Base-by-base conservation (phyloP, 169 alveolate species). In the Sarcocystis neurona region DNA sequence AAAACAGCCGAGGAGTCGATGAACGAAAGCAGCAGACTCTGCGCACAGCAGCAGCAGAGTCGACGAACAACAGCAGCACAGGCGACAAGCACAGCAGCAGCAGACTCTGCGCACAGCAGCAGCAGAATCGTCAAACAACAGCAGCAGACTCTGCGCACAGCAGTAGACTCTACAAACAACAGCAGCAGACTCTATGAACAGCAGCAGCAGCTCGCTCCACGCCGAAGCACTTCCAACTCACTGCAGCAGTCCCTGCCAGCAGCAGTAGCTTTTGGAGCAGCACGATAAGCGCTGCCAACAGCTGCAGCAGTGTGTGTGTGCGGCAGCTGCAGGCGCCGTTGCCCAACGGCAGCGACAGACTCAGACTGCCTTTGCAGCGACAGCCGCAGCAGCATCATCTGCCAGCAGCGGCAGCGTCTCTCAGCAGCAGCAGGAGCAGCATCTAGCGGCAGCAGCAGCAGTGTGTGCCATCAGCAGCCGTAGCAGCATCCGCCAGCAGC, bases 161-260 rank as follows among this genome's bases (percentile, higher is more conserved):
- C 15, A 4, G 39, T 32, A 30, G 37, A 6, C 84, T 50, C 15
- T 46, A 30, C 80, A 32, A 12, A 8, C 50, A 34, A 53, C 80
- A 15, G 80, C 80, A 12, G 80, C 46, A 5, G 68, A n/a, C n/a
- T n/a, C n/a, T n/a, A n/a, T n/a, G n/a, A n/a, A n/a, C 86, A 37
- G 86, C 72, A 37, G 86, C 86, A 3, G 86, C 86, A 3, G 86
- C 86, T 79, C 74, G 74, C 0, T 68, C 72, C 32, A 72, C 86
- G n/a, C 46, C 86, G 20, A 72, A 27, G n/a, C 50, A 68, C 50
- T 48, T 72, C 72, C 50, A 72, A 46, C 50, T 68, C 86, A 79
- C 27, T 15, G 50, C 27, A 30, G 86, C 86, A 15, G 48, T 79
- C 86, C 86, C 46, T 47, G 50, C 48, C 86, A 79, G 46, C 5